Evolutionary conservation across 306 rosid genomes (phyloP), one percentile per base, ranked within the genome.

Genomic region (Erythrophleum fordii): DNA sequence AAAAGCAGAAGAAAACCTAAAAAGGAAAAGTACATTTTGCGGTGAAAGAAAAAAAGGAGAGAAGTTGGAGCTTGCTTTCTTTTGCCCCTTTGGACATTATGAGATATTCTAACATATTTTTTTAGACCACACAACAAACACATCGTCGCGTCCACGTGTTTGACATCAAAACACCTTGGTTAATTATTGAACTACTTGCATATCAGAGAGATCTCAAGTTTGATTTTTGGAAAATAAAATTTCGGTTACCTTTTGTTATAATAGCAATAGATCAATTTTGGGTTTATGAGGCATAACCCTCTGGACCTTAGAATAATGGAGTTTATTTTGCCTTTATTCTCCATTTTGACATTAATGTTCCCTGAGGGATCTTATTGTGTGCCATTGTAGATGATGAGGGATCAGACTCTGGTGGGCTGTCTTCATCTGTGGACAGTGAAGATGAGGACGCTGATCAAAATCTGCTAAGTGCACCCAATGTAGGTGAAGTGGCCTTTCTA

Each of bases 381-480:
- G 61, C 22, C 77, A 75, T 81, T 86, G 75, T 90, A 95, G 97
- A 88, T 75, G 98, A 90, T 6, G 98, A 92, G 18, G 88, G 87
- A 69, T 88, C 98, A 42, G 93, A 82, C 83, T 92, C 92, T 51
- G 83, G 75, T 66, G 90, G 85, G 66, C 85, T 89, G 72, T 85
- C 92, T 56, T 74, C 77, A 80, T 80, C 97, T 18, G 65, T 25
- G 2, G 90, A 81, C 60, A 89, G 93, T 73, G 97, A 88, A 72
- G 91, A 81, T 69, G 97, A 92, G 58, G 91, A 85, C 31, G 78
- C 91, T 35, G 79, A 88, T 88, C 97, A 93, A 70, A 91, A 82
- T 72, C 88, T 93, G 69, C 87, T 93, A 72, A 84, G 80, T 29
- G 26, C 81, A 70, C 88, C 94, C 13, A 80, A 69, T 13, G 3